A percentile compares a stretch with the other conserved stretches of the same genome.
Evolutionary conservation across 1,284 basidiomycete species (phyloP).

Genomic region (Pascua sp.): DNA sequence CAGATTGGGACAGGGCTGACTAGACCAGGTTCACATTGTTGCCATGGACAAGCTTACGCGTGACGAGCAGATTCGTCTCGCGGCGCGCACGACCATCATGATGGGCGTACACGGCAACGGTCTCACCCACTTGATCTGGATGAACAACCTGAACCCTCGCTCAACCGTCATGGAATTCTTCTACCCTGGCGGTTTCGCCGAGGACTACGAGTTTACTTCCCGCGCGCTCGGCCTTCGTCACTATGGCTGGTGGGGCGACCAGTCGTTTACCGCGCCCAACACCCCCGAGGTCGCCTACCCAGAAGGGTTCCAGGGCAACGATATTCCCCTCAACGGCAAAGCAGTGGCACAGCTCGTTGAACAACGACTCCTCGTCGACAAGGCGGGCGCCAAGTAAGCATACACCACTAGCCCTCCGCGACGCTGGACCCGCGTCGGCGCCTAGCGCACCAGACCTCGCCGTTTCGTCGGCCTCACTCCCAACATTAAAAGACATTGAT

Average conservation of each 20-base stretch:
- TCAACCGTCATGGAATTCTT: slow-evolving; percentile 62
- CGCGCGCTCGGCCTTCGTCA: slow-evolving; percentile 68
- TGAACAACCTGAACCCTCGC: slow-evolving; percentile 55
- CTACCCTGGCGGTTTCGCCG: slow-evolving; percentile 61
- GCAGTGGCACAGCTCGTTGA: slow-evolving; percentile 46
- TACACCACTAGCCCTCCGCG: too few species aligned
- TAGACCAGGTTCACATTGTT: slow-evolving; percentile 62
- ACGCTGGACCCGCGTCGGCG: too few species aligned
- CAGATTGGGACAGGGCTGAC: not conserved
- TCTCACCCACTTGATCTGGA: slow-evolving; percentile 70
- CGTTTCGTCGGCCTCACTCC: too few species aligned
- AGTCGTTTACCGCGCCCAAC: slow-evolving; percentile 59
- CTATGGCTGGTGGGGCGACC: slow-evolving; percentile 72
- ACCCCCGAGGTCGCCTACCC: slow-evolving; percentile 51
- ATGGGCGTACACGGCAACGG: slow-evolving; percentile 76
- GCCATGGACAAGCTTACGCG: slow-evolving; percentile 73
- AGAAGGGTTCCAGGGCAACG: slow-evolving; percentile 51
- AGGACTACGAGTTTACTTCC: slow-evolving; percentile 66
- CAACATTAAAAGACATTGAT: too few species aligned
- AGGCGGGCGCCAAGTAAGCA: too few species aligned
- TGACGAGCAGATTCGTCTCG: slow-evolving; percentile 69
- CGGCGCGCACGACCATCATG: slow-evolving; percentile 74
- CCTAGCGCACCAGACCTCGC: too few species aligned
- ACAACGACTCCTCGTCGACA: slow-evolving; percentile 41
- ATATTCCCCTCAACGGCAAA: slow-evolving; percentile 56